Conservation (phyloP, 2,329 filamentous ascomycete genomes). For the Alternaria tenuissima region DNA sequence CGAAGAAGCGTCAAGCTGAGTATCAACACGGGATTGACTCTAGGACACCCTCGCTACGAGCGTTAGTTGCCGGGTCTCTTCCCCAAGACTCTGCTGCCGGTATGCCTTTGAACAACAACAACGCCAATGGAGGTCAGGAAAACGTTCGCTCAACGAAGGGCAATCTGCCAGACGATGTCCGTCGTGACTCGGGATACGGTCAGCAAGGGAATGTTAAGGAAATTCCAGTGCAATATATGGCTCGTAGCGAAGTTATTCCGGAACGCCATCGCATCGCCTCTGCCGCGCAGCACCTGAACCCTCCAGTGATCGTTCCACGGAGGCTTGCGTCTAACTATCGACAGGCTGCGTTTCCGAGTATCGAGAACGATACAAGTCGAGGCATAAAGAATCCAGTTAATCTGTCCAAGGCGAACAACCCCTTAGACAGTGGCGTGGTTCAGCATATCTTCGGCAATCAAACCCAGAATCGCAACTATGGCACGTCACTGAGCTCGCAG, state of each 20-base stretch:
- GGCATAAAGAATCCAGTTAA: constrained; percentile 28
- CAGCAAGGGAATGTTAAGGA: constrained; percentile 21
- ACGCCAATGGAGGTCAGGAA: constrained; percentile 31
- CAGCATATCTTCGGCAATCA: constrained; percentile 40
- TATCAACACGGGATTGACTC: constrained; percentile 22
- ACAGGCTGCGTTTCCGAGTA: constrained; percentile 12
- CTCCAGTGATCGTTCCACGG: constrained; percentile 23
- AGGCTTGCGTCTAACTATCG: constrained; percentile 17
- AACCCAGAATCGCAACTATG: constrained; percentile 30
- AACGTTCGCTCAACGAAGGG: constrained; percentile 32
- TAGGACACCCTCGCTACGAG: constrained; percentile 37
- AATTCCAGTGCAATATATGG: constrained; percentile 14
- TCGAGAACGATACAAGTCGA: constrained; percentile 23
- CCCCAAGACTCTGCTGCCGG: constrained; percentile 41
- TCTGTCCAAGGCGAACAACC: constrained; percentile 18
- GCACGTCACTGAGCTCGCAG: constrained; percentile 35
- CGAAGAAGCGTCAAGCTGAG: constrained; percentile 28
- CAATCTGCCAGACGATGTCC: constrained; percentile 14
- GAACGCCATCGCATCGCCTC: constrained; percentile 25
- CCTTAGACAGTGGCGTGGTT: constrained; percentile 18
- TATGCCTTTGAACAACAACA: constrained; percentile 34
- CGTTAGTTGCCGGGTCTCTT: constrained; percentile 32
- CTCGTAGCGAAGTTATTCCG: constrained; percentile 25
- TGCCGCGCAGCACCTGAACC: constrained; percentile 20
- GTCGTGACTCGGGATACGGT: constrained; percentile 27